phyloP scores from a whole-genome alignment of 257 asterid genomes.

The Catharanthus roseus region DNA sequence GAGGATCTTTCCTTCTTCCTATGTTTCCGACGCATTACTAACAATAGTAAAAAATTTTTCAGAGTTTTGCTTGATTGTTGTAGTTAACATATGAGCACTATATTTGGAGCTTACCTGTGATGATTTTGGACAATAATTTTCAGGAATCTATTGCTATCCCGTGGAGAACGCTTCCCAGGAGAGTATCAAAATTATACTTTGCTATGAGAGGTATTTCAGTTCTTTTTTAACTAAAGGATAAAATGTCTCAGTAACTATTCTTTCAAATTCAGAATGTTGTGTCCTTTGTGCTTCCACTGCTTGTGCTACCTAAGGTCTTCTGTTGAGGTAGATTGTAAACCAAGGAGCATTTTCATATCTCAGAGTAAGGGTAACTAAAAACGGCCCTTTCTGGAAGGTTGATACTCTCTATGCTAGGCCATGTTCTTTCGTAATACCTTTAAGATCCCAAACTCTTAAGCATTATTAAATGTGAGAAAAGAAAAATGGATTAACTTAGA shows the following conservation, averaged over 20 bases:
- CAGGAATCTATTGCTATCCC: conserved; percentile 88
- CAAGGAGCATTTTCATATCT: neutral
- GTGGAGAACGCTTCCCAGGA: conserved; percentile 85
- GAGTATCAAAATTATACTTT: conserved; percentile 69
- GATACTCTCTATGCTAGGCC: neutral
- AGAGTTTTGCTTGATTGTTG: conserved; percentile 1
- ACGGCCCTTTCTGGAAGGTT: neutral
- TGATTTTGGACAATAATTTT: conserved; percentile 12
- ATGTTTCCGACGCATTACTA: neutral
- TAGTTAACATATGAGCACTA: neutral
- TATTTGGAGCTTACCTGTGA: conserved; percentile 3
- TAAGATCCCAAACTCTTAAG: too few relatives aligned
- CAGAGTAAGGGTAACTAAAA: neutral
- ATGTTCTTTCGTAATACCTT: neutral
- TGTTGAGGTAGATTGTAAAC: neutral
- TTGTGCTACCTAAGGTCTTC: neutral
- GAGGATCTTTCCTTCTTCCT: neutral
- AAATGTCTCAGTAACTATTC: too few relatives aligned
- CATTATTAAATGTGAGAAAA: neutral
- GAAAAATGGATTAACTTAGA: neutral
- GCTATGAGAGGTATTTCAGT: conserved; percentile 78
- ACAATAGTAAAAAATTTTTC: neutral
- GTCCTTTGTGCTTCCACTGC: neutral
- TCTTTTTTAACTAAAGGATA: too few relatives aligned
- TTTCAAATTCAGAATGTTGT: neutral